A percentile compares a stretch with the other conserved stretches of the same genome.
Conservation (phyloP, 768 basidiomycete genomes). For the Amanita pseudoporphyria region DNA sequence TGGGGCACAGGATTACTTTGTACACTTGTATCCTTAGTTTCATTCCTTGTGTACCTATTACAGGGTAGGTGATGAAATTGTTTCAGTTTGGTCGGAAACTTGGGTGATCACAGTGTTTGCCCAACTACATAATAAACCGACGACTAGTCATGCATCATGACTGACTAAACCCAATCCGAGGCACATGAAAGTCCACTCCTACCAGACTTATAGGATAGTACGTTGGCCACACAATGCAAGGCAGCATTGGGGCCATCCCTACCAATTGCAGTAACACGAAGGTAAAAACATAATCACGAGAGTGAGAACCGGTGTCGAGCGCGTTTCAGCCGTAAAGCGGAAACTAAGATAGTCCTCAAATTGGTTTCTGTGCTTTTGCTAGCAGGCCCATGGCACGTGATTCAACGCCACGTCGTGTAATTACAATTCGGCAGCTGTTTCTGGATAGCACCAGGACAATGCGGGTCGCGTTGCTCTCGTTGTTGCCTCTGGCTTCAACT, state of each 20-base stretch:
- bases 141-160: too few species aligned
- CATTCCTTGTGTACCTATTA: constrained; percentile 79
- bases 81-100: constrained; percentile 63
- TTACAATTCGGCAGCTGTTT: background rate
- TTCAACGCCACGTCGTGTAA: background rate
- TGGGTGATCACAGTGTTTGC: constrained; percentile 40
- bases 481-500: constrained; percentile 33
- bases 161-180: constrained; percentile 68
- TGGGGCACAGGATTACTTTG: background rate
- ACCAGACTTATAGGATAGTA: constrained; percentile 34
- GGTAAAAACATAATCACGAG: too few species aligned
- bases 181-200: constrained; percentile 41
- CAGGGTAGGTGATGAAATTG: constrained; percentile 71
- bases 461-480: constrained; percentile 12
- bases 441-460: background rate
- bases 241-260: constrained; percentile 62
- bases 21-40: constrained; percentile 52
- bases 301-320: too few species aligned
- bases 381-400: too few species aligned
- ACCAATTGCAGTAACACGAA: constrained; percentile 60
- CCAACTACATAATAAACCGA: constrained; percentile 9
- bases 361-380: too few species aligned
- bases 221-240: constrained; percentile 37
- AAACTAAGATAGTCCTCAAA: too few species aligned
- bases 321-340: too few species aligned